Conservation (phyloP, 2,329 filamentous ascomycete genomes). For the Colletotrichum higginsianum region DNA sequence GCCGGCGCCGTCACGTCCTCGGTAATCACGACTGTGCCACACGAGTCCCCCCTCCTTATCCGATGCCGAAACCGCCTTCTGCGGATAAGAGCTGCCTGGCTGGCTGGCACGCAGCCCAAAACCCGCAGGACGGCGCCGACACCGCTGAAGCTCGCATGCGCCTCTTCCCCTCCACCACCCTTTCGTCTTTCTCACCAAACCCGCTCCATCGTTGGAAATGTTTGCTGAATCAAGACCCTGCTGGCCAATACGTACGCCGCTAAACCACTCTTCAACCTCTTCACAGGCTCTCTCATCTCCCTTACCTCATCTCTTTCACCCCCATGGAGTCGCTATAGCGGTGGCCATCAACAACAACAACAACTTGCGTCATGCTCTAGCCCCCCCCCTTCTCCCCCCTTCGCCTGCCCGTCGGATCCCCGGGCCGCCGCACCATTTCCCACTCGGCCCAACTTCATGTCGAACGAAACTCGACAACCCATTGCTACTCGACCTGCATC, state of each 20-base stretch:
- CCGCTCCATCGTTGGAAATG: background rate
- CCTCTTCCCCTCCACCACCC: background rate
- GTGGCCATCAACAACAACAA: background rate
- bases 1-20: background rate
- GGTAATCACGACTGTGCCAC: background rate
- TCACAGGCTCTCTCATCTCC: background rate
- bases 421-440: background rate
- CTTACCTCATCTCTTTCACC: background rate
- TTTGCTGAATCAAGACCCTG: background rate
- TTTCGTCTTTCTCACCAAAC: no score
- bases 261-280: background rate
- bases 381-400: no score
- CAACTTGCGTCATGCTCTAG: background rate
- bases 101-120: background rate
- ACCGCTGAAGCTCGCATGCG: background rate
- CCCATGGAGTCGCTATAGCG: background rate
- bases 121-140: background rate
- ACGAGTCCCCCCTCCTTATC: background rate
- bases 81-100: background rate
- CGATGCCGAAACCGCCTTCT: background rate
- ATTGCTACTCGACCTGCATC: background rate
- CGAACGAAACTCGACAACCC: background rate
- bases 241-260: background rate
- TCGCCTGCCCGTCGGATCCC: background rate
- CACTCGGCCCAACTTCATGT: background rate